These are phyloP conservation scores for Aristolochia fimbriata DNA, from an alignment of 164 flowering plant species.

Conservation along the genomic window DNA sequence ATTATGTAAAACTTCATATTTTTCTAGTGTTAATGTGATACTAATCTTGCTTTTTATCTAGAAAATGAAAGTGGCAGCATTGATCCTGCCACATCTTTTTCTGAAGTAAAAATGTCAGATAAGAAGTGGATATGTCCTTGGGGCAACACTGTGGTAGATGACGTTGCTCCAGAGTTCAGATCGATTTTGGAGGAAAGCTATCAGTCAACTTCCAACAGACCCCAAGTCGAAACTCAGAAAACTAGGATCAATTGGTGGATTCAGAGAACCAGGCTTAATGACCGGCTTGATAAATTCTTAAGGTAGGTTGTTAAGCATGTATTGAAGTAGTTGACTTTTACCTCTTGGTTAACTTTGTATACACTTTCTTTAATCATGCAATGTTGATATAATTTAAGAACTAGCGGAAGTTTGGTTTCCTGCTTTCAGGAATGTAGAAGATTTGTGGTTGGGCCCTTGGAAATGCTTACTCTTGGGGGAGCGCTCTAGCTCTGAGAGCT, in stretches of 20 bases:
- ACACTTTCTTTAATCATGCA: too few relatives aligned
- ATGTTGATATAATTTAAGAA: too few relatives aligned
- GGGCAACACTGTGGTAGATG: conserved; percentile 62
- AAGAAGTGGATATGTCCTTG: conserved; percentile 85
- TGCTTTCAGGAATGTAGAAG: conserved; percentile 57
- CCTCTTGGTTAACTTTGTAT: too few relatives aligned
- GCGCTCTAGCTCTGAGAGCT: conserved; percentile 22
- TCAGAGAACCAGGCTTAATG: conserved; percentile 61
- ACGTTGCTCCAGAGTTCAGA: conserved; percentile 61
- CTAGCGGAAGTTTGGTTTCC: too few relatives aligned
- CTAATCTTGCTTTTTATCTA: conserved; percentile 1
- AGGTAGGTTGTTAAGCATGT: conserved; percentile 20
- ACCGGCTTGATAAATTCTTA: conserved; percentile 48
- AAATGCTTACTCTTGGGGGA: conserved; percentile 63
- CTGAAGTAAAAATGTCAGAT: conserved; percentile 10
- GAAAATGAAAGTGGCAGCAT: conserved; percentile 27
- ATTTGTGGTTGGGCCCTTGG: conserved; percentile 86
- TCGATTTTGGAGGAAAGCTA: conserved; percentile 61
- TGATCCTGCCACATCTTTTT: conserved; percentile 11
- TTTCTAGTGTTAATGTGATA: neutral
- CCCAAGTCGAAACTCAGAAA: conserved; percentile 34
- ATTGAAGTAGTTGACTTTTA: neutral
- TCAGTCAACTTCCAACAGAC: conserved; percentile 37
- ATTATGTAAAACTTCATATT: conserved; percentile 9
- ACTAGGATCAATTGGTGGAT: conserved; percentile 70